A percentile compares a stretch with the other conserved stretches of the same genome.
Conservation (phyloP, 495 filamentous ascomycete species). For the Aspergillus avenaceus region DNA sequence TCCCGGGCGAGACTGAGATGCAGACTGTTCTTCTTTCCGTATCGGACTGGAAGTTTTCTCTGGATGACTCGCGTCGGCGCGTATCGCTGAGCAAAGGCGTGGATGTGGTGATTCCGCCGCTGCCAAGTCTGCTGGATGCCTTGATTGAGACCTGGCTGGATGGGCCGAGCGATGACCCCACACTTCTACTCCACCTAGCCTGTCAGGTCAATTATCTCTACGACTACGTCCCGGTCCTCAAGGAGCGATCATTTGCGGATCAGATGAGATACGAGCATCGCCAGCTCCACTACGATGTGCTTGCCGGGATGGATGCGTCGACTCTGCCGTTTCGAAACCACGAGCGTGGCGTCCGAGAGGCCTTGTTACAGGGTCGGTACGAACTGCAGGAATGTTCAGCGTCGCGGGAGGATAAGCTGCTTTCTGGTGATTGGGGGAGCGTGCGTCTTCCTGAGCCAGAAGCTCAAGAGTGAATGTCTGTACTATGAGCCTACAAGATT, state of each 20-base stretch:
- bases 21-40: conserved; percentile 19
- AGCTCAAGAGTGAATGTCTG: no score
- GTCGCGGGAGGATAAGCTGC: no score
- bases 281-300: conserved; percentile 10
- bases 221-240: conserved; percentile 1
- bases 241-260: conserved; percentile 6
- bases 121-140: conserved; percentile 6
- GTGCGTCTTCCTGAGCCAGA: no score
- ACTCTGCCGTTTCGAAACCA: conserved; percentile 5
- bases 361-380: conserved; percentile 5
- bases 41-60: conserved; percentile 12
- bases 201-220: conserved; percentile 11
- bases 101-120: neutral
- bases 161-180: conserved; percentile 1
- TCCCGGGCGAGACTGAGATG: conserved; percentile 7
- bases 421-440: no score
- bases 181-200: neutral
- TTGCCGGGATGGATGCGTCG: conserved; percentile 4
- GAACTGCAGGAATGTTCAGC: conserved; percentile 7
- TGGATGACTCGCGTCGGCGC: no score
- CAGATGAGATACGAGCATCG: conserved; percentile 9
- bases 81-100: neutral
- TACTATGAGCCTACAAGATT: no score
- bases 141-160: conserved; percentile 12
- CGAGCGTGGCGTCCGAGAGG: conserved; percentile 8